phyloP scores from a whole-genome alignment of 176 grass and related monocot species.

The Eragrostis nindensis region DNA sequence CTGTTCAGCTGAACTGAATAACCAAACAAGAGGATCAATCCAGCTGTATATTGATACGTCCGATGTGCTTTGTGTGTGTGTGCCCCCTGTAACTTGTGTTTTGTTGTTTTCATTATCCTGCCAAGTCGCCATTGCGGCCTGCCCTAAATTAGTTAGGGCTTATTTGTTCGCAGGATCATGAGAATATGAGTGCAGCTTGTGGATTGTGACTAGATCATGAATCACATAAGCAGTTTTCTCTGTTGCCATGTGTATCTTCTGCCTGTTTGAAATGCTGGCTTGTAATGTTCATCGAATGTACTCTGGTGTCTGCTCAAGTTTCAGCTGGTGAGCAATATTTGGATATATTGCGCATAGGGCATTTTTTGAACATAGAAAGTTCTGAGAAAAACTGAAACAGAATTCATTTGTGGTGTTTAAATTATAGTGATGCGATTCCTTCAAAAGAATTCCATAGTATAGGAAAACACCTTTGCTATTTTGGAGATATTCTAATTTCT shows the following conservation, averaged over 20 bases:
- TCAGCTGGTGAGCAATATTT: neutral
- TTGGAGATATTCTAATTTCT: neutral
- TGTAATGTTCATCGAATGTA: neutral
- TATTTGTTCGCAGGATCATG: conserved; percentile 35
- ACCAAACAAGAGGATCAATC: neutral
- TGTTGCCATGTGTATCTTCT: conserved; percentile 4
- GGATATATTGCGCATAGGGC: neutral
- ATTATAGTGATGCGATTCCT: too few relatives aligned
- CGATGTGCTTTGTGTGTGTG: conserved; percentile 15
- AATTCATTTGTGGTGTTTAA: too few relatives aligned
- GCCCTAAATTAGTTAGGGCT: conserved; percentile 35
- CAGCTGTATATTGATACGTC: conserved; percentile 33
- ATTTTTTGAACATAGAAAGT: neutral
- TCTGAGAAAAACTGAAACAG: too few relatives aligned
- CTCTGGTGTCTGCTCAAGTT: neutral
- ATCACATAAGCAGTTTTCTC: conserved; percentile 32
- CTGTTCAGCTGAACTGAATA: conserved; percentile 60
- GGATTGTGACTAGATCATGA: conserved; percentile 16
- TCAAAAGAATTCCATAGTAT: neutral
- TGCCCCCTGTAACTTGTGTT: conserved; percentile 8
- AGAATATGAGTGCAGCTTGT: conserved; percentile 30
- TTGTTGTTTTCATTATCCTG: conserved; percentile 23
- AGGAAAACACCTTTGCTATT: neutral
- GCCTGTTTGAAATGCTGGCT: conserved; percentile 21
- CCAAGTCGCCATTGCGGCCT: conserved; percentile 22